These are phyloP conservation scores for Hydnum rufescens DNA, from an alignment of 768 basidiomycete genomes.

Conservation along the genomic window DNA sequence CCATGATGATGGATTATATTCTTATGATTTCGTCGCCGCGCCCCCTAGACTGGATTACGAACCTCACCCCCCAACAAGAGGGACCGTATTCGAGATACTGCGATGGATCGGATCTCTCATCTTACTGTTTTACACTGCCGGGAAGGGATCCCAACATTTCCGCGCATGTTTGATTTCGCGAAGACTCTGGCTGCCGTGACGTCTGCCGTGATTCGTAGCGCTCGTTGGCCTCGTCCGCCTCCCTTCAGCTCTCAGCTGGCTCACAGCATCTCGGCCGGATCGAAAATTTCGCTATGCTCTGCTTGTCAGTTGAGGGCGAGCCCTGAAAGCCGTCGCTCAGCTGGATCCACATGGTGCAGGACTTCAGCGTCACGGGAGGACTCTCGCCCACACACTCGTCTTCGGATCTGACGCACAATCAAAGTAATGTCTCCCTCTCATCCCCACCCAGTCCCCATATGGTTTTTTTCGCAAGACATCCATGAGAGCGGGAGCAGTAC, in stretches of 20 bases:
- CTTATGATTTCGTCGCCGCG: slow-evolving; percentile 11
- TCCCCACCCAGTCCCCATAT: no score
- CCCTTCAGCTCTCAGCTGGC: background rate
- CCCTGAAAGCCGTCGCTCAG: background rate
- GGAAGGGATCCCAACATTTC: slow-evolving; percentile 53
- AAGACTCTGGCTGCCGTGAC: slow-evolving; percentile 58
- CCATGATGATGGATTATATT: slow-evolving; percentile 64
- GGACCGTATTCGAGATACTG: background rate
- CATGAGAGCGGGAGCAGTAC: no score
- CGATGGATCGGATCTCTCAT: slow-evolving; percentile 12
- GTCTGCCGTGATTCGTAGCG: slow-evolving; percentile 51
- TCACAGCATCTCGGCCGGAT: background rate
- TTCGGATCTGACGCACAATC: no score
- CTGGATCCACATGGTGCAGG: background rate
- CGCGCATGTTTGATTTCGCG: slow-evolving; percentile 58
- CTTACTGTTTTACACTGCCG: slow-evolving; percentile 40
- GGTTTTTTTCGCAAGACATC: no score
- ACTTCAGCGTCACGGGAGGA: background rate
- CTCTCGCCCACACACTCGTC: no score
- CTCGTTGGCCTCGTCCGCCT: slow-evolving; percentile 15
- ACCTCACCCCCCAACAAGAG: background rate
- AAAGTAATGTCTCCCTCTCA: no score
- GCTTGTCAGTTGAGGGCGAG: background rate
- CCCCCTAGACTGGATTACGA: background rate
- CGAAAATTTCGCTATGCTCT: background rate